Evolutionary conservation across 192 early-diverging fungal species (phyloP), one percentile per base, ranked within the genome.

Genomic region (Rhizoclosmatium globosum): DNA sequence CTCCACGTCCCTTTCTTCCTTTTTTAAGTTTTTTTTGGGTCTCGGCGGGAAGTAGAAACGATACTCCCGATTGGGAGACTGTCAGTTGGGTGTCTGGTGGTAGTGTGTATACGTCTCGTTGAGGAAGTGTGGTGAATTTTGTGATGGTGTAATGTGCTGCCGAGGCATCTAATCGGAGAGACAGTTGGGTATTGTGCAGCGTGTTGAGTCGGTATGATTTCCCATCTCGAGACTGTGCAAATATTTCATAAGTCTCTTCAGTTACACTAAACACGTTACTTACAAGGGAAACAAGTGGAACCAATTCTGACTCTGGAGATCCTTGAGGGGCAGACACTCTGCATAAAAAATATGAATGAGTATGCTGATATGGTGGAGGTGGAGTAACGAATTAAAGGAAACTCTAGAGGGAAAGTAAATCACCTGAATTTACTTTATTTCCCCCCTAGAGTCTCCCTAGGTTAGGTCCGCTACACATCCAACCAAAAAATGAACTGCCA

Each of bases 151-250:
- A 78, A 2, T 17, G 17, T 43, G 17, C 56, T 17, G 67, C 77
- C 19, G 42, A 41, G 11, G 31, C 23, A 47, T 78, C 77, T 6
- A 78, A 39, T 9, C 58, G 64, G 15, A 78, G 19, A 7, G 53
- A 39, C 13, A 78, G 43, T 38, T 71, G 15, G 44, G 59, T 48
- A 60, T 68, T 70, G 67, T 78, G 23, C 15, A 78, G 67, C 2
- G 64, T 78, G 31, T 4, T 43, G 45, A 74, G 56, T 42, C 72
- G 56, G 45, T 74, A 74, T 15, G 57, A 56, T 21, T 74, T 44
- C 11, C 9, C 67, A 68, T 45, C 31, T 31, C 19, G 17, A 58
- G 21, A 17, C 21, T 58, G 57, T n/a, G 57, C 19, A 58, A 58
- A 17, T n/a, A 58, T 17, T n/a, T 17, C 17, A 58, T 6, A n/a